These are phyloP conservation scores for Aspergillus novofumigatus DNA, from an alignment of 2,329 filamentous ascomycete genomes.

Conservation along the genomic window DNA sequence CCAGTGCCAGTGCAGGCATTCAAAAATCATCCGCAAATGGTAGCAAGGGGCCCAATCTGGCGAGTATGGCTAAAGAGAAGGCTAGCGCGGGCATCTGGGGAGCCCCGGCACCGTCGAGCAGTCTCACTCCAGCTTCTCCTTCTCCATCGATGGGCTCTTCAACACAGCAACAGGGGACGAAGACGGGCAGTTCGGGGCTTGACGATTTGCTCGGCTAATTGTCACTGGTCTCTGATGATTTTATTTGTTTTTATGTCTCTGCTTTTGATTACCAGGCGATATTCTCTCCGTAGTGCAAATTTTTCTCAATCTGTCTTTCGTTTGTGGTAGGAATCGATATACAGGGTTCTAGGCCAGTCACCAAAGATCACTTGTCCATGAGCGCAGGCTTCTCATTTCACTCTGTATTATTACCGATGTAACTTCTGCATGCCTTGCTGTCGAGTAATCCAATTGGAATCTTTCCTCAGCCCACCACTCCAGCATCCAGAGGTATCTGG, in stretches of 20 bases:
- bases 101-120: constrained; percentile 57
- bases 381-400: background rate
- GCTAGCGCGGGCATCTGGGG: constrained; percentile 94
- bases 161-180: constrained; percentile 24
- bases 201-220: constrained; percentile 39
- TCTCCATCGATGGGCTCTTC: constrained; percentile 40
- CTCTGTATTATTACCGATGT: background rate
- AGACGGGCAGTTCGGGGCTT: constrained; percentile 35
- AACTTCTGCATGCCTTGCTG: background rate
- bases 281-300: constrained; percentile 4
- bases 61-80: constrained; percentile 97
- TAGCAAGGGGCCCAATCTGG: constrained; percentile 71
- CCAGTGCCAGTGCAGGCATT: constrained; percentile 66
- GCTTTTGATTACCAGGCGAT: background rate
- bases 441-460: background rate
- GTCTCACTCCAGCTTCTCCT: constrained; percentile 37
- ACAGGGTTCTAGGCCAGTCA: background rate
- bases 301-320: background rate
- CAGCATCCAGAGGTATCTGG: too few relatives aligned
- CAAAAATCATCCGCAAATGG: constrained; percentile 65
- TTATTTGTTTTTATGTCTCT: constrained; percentile 2
- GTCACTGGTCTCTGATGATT: constrained; percentile 1
- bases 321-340: background rate
- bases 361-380: background rate
- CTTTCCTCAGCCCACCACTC: too few relatives aligned